Percentiles rank a stretch among this genome's conserved stretches.
Evolutionary conservation across 129 eudicot species (phyloP).

Genomic region (Centrapalus pauciflorus): DNA sequence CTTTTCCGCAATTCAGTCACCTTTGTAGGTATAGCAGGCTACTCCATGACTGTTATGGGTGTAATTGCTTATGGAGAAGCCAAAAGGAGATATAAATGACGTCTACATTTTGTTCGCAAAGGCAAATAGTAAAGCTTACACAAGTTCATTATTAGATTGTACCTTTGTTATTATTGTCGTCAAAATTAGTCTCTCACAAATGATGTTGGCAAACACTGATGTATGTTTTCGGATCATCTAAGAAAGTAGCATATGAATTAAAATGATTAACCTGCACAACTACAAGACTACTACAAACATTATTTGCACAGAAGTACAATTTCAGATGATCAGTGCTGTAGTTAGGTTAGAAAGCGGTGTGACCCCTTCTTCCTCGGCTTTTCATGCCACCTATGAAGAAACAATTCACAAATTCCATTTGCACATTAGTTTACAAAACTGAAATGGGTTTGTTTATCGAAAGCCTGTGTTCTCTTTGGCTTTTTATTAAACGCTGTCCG

Average conservation of each 20-base stretch:
- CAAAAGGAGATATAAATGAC: constrained; percentile 54
- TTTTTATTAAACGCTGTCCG: constrained; percentile 27
- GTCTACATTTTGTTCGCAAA: neutral
- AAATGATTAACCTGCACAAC: too few species aligned
- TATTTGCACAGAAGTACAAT: too few species aligned
- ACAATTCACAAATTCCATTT: neutral
- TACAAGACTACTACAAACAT: too few species aligned
- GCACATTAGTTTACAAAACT: too few species aligned
- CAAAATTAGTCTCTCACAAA: too few species aligned
- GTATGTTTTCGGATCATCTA: too few species aligned
- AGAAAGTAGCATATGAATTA: too few species aligned
- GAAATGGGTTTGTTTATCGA: neutral
- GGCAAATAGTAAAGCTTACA: neutral
- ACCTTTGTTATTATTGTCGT: too few species aligned
- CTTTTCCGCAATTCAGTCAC: constrained; percentile 65
- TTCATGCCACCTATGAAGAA: neutral
- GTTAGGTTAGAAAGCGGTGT: too few species aligned
- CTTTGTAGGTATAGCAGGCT: constrained; percentile 59
- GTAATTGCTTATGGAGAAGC: constrained; percentile 73
- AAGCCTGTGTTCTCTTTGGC: neutral
- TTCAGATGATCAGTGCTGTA: too few species aligned
- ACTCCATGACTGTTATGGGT: constrained; percentile 65
- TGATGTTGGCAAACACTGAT: too few species aligned
- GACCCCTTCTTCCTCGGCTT: too few species aligned
- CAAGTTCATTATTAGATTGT: neutral